Evolutionary conservation across 129 eudicot species (phyloP).

Genomic region (Flaveria trinervia): DNA sequence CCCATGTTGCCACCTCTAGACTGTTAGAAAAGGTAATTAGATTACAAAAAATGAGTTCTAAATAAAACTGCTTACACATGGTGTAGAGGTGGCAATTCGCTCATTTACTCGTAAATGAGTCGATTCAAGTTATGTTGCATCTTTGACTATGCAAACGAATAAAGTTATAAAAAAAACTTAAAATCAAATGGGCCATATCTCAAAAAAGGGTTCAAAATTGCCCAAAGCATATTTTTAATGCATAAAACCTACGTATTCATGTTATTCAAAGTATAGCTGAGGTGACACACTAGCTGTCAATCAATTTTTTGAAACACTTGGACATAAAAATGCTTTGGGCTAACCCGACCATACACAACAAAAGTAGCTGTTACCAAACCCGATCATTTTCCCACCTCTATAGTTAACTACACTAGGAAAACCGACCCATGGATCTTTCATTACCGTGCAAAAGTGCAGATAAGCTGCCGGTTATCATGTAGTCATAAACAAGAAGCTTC

Average conservation of each 20-base stretch:
- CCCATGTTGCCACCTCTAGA: no score
- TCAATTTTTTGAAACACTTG: not conserved
- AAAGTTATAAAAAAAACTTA: not conserved
- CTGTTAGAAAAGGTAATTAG: no score
- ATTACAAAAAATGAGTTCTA: no score
- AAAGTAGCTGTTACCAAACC: not conserved
- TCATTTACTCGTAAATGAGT: not conserved
- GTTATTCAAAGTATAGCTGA: not conserved
- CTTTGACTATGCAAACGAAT: not conserved
- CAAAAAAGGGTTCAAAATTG: not conserved
- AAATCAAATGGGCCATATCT: not conserved
- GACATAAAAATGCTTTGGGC: not conserved
- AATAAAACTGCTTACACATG: no score
- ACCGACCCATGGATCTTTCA: not conserved
- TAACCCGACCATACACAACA: not conserved
- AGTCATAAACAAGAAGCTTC: conserved; percentile 89
- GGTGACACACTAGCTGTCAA: not conserved
- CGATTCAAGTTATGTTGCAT: not conserved
- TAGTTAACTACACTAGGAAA: not conserved
- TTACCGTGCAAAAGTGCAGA: conserved; percentile 80
- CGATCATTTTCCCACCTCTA: not conserved
- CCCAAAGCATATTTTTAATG: not conserved
- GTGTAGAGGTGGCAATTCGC: not conserved
- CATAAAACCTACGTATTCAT: not conserved
- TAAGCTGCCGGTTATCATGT: conserved; percentile 73